Base-by-base conservation (phyloP, 192 early-diverging fungal species). In the Backusella tuberculispora region DNA sequence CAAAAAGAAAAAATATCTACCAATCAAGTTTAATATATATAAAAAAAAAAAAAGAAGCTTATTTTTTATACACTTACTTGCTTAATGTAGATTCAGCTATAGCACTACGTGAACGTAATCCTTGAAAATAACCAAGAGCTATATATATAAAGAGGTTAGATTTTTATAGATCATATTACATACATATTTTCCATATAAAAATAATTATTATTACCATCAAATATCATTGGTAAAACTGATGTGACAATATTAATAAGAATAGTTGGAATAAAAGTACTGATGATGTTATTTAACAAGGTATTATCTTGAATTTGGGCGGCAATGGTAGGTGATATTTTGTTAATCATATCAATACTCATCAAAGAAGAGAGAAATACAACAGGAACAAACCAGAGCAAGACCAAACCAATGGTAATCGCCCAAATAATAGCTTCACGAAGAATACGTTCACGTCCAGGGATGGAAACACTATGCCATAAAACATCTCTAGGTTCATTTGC, bases 401-500 rank as follows among this genome's bases (percentile, higher is more conserved):
- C 87, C 43, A 95, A 80, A 14, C 88, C 74, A 44, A 89, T 73
- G 0, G 92, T 85, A 38, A 86, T 81, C 0, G 80, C 50, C 78
- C 85, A 89, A 48, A 89, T 83, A 4, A 88, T 64, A 17, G 87
- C 67, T 13, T 83, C 76, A 5, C 92, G 85, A 26, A 85, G 41
- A 15, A 87, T 74, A 63, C 81, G 83, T 65, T 89, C 82, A 4
- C 82, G 71, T 44, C 73, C 78, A 19, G 86, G 83, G n/a, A 91
- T 80, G 72, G 79, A 83, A 10, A 95, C 74, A 53, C 91, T 92
- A 37, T 86, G 76, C 92, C 91, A 94, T 74, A 83, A 85, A 14
- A 95, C 85, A 73, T 91, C 92, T 34, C 91, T 87, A 21, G 93
- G 92, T 77, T 92, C 92, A 4, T 88, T 88, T 17, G 92, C 91